Conservation (phyloP, 2,329 filamentous ascomycete species). For the Xylariales sp. region DNA sequence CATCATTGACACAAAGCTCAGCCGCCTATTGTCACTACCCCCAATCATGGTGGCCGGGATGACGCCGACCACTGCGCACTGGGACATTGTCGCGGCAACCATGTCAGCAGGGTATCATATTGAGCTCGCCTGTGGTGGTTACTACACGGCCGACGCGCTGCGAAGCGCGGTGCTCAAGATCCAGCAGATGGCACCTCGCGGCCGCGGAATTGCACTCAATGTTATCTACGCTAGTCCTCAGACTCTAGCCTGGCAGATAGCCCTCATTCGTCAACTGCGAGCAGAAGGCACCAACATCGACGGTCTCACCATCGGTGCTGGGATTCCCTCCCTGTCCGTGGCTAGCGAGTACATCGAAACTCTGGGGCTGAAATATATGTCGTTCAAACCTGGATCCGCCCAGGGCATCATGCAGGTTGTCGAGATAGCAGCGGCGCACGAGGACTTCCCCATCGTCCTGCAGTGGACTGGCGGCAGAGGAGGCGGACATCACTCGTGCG, state of each 20-base stretch:
- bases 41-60: slow-evolving; percentile 90
- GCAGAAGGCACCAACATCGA: slow-evolving; percentile 84
- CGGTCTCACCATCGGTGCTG: slow-evolving; percentile 86
- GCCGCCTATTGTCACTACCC: slow-evolving; percentile 74
- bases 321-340: slow-evolving; percentile 89
- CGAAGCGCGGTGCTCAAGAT: slow-evolving; percentile 79
- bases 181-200: slow-evolving; percentile 74
- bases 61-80: slow-evolving; percentile 84
- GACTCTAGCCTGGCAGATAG: slow-evolving; percentile 90
- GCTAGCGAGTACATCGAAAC: slow-evolving; percentile 92
- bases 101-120: slow-evolving; percentile 96
- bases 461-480: slow-evolving; percentile 95
- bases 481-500: slow-evolving; percentile 90
- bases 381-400: slow-evolving; percentile 87
- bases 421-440: slow-evolving; percentile 90
- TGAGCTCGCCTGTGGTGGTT: slow-evolving; percentile 84
- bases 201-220: slow-evolving; percentile 83
- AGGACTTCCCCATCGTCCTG: slow-evolving; percentile 80
- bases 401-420: slow-evolving; percentile 85
- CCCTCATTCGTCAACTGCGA: slow-evolving; percentile 73
- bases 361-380: slow-evolving; percentile 84
- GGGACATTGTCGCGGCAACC: slow-evolving; percentile 89
- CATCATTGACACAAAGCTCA: slow-evolving; percentile 85
- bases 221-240: slow-evolving; percentile 86
- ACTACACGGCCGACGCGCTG: slow-evolving; percentile 79